These are phyloP conservation scores for Mycena latifolia DNA, from an alignment of 768 basidiomycete genomes.

Conservation along the genomic window DNA sequence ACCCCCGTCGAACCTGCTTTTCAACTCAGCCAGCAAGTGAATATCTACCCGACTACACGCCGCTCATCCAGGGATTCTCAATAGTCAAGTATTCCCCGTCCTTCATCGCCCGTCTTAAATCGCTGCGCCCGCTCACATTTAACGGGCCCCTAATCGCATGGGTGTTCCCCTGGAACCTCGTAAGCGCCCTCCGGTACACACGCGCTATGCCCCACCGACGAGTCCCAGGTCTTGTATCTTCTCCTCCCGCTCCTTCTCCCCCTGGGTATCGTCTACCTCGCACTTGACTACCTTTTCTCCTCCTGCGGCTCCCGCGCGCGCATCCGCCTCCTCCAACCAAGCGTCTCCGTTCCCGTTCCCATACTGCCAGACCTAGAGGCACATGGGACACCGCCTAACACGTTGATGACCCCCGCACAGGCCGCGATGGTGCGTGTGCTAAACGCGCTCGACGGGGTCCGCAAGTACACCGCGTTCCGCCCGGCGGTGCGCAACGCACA, in stretches of 20 bases:
- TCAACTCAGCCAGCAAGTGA: not conserved
- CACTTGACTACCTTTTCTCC: no score
- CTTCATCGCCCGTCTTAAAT: slow-evolving; percentile 19
- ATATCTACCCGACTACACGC: slow-evolving; percentile 16
- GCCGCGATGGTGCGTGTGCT: slow-evolving; percentile 21
- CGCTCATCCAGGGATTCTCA: slow-evolving; percentile 40
- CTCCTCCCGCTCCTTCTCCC: no score
- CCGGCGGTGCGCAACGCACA: slow-evolving; percentile 44
- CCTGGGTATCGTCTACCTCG: no score
- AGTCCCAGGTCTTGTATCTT: slow-evolving; percentile 24
- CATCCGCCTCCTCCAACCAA: slow-evolving; percentile 14
- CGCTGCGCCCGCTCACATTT: slow-evolving; percentile 23
- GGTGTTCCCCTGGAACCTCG: slow-evolving; percentile 45
- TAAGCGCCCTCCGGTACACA: slow-evolving; percentile 24
- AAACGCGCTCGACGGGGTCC: slow-evolving; percentile 41
- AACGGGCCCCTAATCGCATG: slow-evolving; percentile 41
- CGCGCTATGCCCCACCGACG: not conserved
- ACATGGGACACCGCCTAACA: not conserved
- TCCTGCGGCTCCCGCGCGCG: slow-evolving; percentile 40
- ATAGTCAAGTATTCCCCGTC: slow-evolving; percentile 18
- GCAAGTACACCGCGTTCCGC: slow-evolving; percentile 44
- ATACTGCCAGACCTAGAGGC: not conserved
- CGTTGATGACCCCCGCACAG: not conserved
- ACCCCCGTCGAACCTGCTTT: not conserved
- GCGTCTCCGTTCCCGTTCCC: not conserved